Evolutionary conservation across 129 eudicot species (phyloP).

Genomic region (Flaveria ramosissima): DNA sequence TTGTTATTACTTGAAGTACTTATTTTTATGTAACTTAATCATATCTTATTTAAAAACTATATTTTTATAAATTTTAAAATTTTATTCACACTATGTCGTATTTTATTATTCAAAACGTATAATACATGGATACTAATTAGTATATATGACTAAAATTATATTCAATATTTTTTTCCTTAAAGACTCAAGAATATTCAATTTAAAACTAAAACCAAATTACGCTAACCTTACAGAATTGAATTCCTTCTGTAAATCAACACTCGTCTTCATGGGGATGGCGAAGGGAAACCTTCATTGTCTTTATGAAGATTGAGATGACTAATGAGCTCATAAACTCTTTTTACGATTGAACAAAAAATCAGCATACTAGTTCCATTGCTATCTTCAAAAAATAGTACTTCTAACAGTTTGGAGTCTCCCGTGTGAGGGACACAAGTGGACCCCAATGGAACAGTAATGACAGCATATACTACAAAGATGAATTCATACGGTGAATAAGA

Average conservation of each 20-base stretch:
- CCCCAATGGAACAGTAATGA: constrained; percentile 18
- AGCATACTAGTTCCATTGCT: no score
- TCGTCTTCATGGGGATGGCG: no score
- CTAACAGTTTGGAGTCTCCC: neutral
- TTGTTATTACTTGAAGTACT: no score
- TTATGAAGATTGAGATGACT: no score
- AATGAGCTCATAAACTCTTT: neutral
- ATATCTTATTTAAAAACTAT: no score
- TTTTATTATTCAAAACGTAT: no score
- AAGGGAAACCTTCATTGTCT: no score
- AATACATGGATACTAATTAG: no score
- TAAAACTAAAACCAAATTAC: neutral
- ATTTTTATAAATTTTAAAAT: no score
- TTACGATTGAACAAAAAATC: neutral
- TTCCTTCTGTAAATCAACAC: neutral
- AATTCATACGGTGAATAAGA: constrained; percentile 1
- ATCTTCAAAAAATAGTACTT: no score
- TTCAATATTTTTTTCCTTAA: neutral
- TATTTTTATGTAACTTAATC: no score
- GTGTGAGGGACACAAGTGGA: constrained; percentile 21
- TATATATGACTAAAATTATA: neutral
- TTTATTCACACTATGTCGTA: no score
- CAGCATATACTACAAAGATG: constrained; percentile 13
- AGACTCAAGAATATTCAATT: neutral
- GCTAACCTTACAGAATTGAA: neutral